Evolutionary conservation across 257 asterid species (phyloP), one percentile per base, ranked within the genome.

Genomic region (Solanum megistacrolobum): DNA sequence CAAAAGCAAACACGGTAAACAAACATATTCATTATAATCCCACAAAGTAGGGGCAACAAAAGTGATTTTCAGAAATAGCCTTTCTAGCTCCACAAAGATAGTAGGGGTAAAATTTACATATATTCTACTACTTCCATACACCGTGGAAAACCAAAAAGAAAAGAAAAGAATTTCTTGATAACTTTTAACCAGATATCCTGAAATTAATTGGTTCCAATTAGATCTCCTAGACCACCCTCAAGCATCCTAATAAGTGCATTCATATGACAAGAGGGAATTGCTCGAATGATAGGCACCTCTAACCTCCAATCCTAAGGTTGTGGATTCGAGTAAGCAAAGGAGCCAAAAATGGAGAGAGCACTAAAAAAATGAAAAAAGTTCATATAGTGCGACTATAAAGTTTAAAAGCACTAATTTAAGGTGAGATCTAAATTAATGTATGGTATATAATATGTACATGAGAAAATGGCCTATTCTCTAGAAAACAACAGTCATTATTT

Each of bases 401-500:
- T 69, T 69, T 7, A 29, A 69, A 72, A 32, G 41, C 71, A 58
- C 84, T 83, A 71, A 84, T 46, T 38, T 83, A 76, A 60, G 88
- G 92, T 90, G 91, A 81, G 90, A 91, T 90, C 90, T 86, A 88
- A 91, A 92, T 89, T 76, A 90, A 90, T 86, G 89, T 92, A 89
- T 87, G 85, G 87, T 87, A 89, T 91, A 92, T 90, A 90, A 91
- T 94, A 95, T 94, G 94, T 94, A 95, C 98, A 96, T 83, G 86
- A 92, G 91, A 88, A 73, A 93, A 87, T 92, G 89, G 89, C 86
- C 94, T 90, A 91, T 81, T 91, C 88, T 55, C 89, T 92, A 88
- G 88, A 86, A 84, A 84, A 89, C 83, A 89, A 88, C 87, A 87
- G 69, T 83, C 41, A 87, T 91, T 89, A 88, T 90, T 89, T 87